Base-by-base conservation (phyloP, 2,329 filamentous ascomycete species). In the Cladosporium sp. region DNA sequence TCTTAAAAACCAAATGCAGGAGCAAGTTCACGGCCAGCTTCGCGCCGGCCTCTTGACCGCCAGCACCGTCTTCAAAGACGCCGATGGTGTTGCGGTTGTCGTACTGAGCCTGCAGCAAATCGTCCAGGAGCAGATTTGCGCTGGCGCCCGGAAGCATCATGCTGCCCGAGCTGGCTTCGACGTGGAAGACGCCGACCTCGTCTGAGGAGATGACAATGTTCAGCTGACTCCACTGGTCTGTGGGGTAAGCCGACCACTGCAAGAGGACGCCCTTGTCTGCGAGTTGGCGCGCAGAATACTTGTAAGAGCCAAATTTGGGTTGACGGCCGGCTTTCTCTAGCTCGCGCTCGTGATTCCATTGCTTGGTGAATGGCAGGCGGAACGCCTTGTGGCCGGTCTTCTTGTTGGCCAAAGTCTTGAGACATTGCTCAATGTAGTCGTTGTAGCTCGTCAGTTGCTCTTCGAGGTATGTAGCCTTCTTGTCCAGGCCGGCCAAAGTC, bases 341-440 rank as follows among this genome's bases (percentile, higher is more conserved):
- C 73, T 98, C 93, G 59, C 90, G 86, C 74, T 97, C 90, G 72
- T 98, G 93, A 71, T 96, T 95, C 82, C 95, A 98, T 71, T 98
- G 93, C 66, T 95, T 95, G 19, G 92, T 96, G 70, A 98, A 98
- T 11, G 93, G 93, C 69, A 98, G 81, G 52, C 96, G 79, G 77
- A 96, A 96, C 13, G 42, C 37, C 49, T 87, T 83, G 51, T 64
- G 59, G 14, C 64, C 62, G 70, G 95, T 95, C 73, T 96, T 96
- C 71, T 96, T 95, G 73, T 88, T 95, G 70, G 97, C 93, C 54
- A 98, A 77, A 4, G 95, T 98, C 55, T 91, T 80, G 89, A 98
- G 96, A 45, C 93, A 92, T 70, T 95, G 91, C 74, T 98, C 95
- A 66, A 98, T 95, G 72, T 98, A 98, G 73, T 98, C 90, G 68